phyloP scores from a whole-genome alignment of 1,139 yeast species.

The Kodamaea ohmeri region DNA sequence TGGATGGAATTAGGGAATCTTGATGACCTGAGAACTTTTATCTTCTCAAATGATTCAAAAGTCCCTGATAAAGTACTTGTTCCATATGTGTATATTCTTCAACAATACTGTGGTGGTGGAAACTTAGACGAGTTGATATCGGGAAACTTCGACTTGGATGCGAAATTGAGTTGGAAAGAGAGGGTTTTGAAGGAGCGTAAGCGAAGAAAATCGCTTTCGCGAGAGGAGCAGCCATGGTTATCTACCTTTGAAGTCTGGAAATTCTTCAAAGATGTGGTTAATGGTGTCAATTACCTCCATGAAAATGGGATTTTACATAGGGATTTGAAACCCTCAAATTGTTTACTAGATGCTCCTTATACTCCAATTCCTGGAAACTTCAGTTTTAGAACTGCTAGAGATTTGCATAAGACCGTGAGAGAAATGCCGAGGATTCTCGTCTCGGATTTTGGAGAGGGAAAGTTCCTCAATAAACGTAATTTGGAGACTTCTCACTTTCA shows the following conservation, averaged over 20 bases:
- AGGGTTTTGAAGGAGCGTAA: slow-evolving; percentile 25
- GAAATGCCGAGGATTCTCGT: slow-evolving; percentile 67
- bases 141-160: slow-evolving; percentile 26
- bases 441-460: slow-evolving; percentile 90
- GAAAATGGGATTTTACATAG: slow-evolving; percentile 74
- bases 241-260: slow-evolving; percentile 48
- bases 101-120: slow-evolving; percentile 88
- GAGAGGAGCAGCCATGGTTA: slow-evolving; percentile 23
- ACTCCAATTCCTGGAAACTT: slow-evolving; percentile 7
- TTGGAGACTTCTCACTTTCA: slow-evolving; percentile 14
- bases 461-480: slow-evolving; percentile 51
- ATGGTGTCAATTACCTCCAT: slow-evolving; percentile 73
- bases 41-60: slow-evolving; percentile 19
- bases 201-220: slow-evolving; percentile 16
- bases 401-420: slow-evolving; percentile 2
- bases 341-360: slow-evolving; percentile 52
- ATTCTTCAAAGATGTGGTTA: slow-evolving; percentile 63
- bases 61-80: slow-evolving; percentile 27
- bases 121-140: slow-evolving; percentile 68
- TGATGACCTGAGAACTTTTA: slow-evolving; percentile 39
- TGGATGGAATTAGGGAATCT: slow-evolving; percentile 79
- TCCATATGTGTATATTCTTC: slow-evolving; percentile 81
- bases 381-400: not conserved
- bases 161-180: slow-evolving; percentile 26
- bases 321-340: slow-evolving; percentile 86